These are phyloP conservation scores for Trametes cinnabarina DNA, from an alignment of 768 basidiomycete species.

Conservation along the genomic window DNA sequence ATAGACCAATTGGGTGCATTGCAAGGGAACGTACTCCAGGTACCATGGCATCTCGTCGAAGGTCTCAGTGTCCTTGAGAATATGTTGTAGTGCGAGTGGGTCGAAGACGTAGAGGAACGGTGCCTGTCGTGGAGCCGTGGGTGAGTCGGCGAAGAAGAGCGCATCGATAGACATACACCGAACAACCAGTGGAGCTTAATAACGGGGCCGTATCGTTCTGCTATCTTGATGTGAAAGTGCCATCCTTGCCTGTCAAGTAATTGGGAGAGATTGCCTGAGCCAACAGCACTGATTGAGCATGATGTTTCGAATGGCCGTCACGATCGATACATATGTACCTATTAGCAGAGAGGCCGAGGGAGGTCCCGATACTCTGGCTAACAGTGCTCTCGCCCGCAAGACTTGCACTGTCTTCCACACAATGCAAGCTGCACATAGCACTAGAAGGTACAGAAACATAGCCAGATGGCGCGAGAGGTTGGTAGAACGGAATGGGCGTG, in stretches of 20 bases:
- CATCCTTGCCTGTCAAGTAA: conserved; percentile 6
- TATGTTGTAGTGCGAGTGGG: conserved; percentile 17
- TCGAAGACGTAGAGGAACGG: conserved; percentile 17
- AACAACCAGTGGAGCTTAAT: conserved; percentile 17
- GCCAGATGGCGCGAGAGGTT: too few species aligned
- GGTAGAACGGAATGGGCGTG: not conserved
- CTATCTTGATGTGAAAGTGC: conserved; percentile 16
- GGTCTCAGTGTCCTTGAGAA: conserved; percentile 16
- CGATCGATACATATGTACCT: conserved; percentile 2
- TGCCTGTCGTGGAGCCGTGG: not conserved
- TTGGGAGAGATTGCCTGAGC: conserved; percentile 15
- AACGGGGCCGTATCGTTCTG: conserved; percentile 14
- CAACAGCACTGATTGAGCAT: too few species aligned
- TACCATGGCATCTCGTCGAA: conserved; percentile 18
- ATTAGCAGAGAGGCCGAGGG: conserved; percentile 5
- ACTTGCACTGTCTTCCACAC: not conserved
- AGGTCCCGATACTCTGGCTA: conserved; percentile 13
- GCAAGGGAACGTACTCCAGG: not conserved
- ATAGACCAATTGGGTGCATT: not conserved
- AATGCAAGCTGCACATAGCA: not conserved
- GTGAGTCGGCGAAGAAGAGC: not conserved
- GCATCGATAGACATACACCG: not conserved
- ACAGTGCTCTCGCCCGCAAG: not conserved
- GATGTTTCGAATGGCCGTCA: too few species aligned
- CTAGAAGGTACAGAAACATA: not conserved